These are phyloP conservation scores for Coix lacrymajobi DNA, from an alignment of 176 grass and related monocot genomes.

Conservation along the genomic window DNA sequence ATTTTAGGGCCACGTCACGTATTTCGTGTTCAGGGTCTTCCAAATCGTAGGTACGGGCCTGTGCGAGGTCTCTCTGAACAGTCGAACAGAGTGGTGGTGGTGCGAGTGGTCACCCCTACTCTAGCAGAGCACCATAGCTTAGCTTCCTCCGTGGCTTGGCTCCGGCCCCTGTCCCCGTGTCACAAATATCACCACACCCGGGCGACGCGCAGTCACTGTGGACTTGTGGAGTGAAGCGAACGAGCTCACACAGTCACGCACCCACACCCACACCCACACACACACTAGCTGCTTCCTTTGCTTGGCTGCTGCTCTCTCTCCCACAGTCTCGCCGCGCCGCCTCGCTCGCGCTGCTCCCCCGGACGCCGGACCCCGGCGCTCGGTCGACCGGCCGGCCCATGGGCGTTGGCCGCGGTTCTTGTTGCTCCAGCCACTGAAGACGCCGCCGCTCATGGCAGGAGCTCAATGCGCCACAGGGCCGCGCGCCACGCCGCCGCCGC, in stretches of 20 bases:
- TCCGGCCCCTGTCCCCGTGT: no score
- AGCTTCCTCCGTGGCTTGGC: no score
- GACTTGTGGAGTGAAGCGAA: not conserved
- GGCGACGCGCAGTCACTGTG: not conserved
- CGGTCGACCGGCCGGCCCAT: not conserved
- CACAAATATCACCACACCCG: constrained; percentile 4
- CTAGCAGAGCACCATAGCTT: not conserved
- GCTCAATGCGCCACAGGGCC: constrained; percentile 22
- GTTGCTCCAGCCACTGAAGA: not conserved
- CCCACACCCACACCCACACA: not conserved
- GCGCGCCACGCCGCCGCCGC: not conserved
- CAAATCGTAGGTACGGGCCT: no score
- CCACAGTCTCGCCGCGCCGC: no score
- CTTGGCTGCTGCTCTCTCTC: not conserved
- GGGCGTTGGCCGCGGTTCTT: not conserved
- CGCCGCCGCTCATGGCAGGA: constrained; percentile 39
- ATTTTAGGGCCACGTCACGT: no score
- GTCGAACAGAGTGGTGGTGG: not conserved
- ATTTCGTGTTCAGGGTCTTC: no score
- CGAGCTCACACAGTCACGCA: not conserved
- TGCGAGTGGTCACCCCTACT: not conserved
- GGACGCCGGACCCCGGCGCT: not conserved
- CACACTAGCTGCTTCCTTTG: not conserved
- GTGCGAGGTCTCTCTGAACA: no score
- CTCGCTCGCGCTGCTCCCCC: not conserved